Evolutionary conservation across 192 early-diverging fungal species (phyloP).

Genomic region (Cetraspora pellucida): DNA sequence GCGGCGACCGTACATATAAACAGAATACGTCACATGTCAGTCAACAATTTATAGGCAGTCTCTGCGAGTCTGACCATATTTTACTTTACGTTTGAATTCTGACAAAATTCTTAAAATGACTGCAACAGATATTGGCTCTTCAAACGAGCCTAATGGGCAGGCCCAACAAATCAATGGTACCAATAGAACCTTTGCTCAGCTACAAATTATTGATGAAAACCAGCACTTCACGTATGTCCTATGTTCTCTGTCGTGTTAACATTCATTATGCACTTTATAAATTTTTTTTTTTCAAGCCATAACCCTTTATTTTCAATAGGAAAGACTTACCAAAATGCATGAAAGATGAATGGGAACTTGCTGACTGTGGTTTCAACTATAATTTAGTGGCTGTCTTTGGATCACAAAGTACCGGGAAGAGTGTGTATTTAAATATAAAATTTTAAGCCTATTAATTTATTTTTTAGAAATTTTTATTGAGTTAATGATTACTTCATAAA

Average conservation of each 20-base stretch:
- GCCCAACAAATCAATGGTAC: not conserved
- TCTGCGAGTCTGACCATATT: no score
- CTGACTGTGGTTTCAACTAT: slow-evolving; percentile 90
- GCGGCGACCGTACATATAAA: no score
- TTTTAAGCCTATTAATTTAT: not conserved
- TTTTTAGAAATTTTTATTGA: not conserved
- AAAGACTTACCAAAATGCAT: slow-evolving; percentile 75
- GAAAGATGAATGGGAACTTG: slow-evolving; percentile 77
- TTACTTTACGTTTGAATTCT: no score
- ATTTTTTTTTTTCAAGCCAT: no score
- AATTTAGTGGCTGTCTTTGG: slow-evolving; percentile 98
- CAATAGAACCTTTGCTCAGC: slow-evolving; percentile 37
- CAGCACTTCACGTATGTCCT: slow-evolving; percentile 80
- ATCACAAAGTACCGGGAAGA: slow-evolving; percentile 98
- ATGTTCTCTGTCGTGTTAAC: slow-evolving; percentile 23
- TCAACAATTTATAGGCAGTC: no score
- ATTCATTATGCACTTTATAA: no score
- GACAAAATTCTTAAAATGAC: no score
- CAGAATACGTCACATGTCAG: no score
- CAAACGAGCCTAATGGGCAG: not conserved
- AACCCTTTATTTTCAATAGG: slow-evolving; percentile 41
- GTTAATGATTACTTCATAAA: slow-evolving; percentile 32
- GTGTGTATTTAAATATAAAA: slow-evolving; percentile 48
- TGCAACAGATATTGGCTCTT: not conserved
- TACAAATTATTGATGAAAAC: slow-evolving; percentile 80